These are phyloP conservation scores for Avena atlantica DNA, from an alignment of 176 grass and related monocot genomes.

Conservation along the genomic window DNA sequence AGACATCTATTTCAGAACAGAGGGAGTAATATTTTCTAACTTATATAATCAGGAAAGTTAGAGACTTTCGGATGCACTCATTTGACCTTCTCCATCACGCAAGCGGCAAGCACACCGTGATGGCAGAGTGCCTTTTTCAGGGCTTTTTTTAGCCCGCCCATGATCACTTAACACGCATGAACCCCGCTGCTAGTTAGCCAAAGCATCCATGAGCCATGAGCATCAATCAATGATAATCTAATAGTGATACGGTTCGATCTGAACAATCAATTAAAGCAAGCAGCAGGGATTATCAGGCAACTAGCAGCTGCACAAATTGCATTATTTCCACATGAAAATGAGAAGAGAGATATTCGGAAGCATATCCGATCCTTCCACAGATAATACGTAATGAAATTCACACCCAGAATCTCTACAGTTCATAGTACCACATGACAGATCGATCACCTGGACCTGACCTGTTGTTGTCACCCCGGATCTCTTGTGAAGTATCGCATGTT, in stretches of 20 bases:
- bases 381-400: background rate
- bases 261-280: background rate
- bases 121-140: background rate
- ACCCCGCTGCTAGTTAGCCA: background rate
- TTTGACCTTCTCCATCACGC: slow-evolving; percentile 1
- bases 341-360: background rate
- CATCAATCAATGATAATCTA: background rate
- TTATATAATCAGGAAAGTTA: background rate
- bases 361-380: background rate
- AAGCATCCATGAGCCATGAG: background rate
- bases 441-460: slow-evolving; percentile 4
- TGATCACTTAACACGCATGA: slow-evolving; percentile 34
- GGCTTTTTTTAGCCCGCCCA: background rate
- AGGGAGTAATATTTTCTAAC: too few relatives aligned
- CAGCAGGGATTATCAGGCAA: background rate
- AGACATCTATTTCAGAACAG: too few relatives aligned
- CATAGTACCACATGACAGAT: slow-evolving; percentile 9
- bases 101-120: background rate
- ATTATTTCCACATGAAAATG: background rate
- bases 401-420: background rate
- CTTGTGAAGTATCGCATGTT: slow-evolving; percentile 9
- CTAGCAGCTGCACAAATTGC: background rate
- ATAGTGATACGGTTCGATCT: background rate
- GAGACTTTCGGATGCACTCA: slow-evolving; percentile 6
- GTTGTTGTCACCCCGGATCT: slow-evolving; percentile 15